These are phyloP conservation scores for Kuraishia floccosa DNA, from an alignment of 805 yeast species.

Conservation along the genomic window DNA sequence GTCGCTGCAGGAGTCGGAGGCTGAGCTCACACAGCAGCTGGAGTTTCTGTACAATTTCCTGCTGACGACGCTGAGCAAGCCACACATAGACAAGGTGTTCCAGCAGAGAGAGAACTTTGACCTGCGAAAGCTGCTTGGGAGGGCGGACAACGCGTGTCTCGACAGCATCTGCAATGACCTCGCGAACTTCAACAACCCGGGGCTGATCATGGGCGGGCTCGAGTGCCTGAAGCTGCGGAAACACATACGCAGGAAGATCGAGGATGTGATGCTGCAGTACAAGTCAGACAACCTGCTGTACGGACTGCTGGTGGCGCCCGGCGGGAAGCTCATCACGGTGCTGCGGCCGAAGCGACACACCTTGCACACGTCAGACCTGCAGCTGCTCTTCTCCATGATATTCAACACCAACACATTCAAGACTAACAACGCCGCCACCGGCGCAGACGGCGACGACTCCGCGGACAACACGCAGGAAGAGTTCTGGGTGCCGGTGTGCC, in stretches of 20 bases:
- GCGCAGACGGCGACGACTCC: constrained; percentile 9
- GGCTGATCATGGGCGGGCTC: constrained; percentile 51
- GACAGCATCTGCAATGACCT: constrained; percentile 50
- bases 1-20: constrained; percentile 37
- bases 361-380: constrained; percentile 73
- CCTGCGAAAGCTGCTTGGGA: constrained; percentile 61
- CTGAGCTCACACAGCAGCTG: constrained; percentile 50
- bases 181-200: constrained; percentile 39
- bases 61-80: constrained; percentile 74
- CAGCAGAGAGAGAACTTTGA: constrained; percentile 71
- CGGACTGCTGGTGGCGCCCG: constrained; percentile 58
- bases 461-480: constrained; percentile 38
- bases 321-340: constrained; percentile 54
- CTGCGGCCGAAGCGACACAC: constrained; percentile 72
- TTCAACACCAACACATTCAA: constrained; percentile 43
- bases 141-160: constrained; percentile 62
- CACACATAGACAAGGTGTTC: constrained; percentile 62
- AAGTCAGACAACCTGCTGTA: constrained; percentile 53
- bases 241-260: constrained; percentile 44
- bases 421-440: constrained; percentile 13
- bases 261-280: constrained; percentile 36
- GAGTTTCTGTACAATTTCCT: constrained; percentile 66
- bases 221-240: constrained; percentile 52
- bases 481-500: constrained; percentile 88
- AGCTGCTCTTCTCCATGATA: constrained; percentile 60